These are phyloP conservation scores for Aspergillus piperis DNA, from an alignment of 2,329 filamentous ascomycete genomes.

Conservation along the genomic window DNA sequence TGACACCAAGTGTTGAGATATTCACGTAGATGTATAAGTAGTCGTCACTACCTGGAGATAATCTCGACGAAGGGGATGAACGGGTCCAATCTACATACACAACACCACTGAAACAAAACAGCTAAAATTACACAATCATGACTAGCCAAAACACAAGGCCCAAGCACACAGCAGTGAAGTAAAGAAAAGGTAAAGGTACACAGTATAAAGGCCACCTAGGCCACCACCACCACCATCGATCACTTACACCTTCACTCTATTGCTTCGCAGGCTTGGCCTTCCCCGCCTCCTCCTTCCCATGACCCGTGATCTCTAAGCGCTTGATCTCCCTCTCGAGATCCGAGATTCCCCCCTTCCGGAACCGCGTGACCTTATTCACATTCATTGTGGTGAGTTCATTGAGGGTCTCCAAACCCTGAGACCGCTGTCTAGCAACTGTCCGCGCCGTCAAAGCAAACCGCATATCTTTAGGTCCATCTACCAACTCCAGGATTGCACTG, in stretches of 20 bases:
- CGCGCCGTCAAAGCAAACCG: slow-evolving; percentile 92
- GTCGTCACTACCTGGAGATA: too few relatives aligned
- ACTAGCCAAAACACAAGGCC: slow-evolving; percentile 7
- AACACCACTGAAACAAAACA: slow-evolving; percentile 5
- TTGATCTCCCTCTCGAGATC: slow-evolving; percentile 65
- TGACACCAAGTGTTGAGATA: neutral
- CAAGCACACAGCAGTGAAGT: neutral
- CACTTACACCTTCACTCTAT: slow-evolving; percentile 1
- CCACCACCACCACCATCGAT: neutral
- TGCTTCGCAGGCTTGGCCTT: slow-evolving; percentile 22
- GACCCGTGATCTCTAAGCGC: slow-evolving; percentile 57
- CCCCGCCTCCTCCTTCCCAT: slow-evolving; percentile 24
- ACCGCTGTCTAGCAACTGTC: slow-evolving; percentile 66
- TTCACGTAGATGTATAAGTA: too few relatives aligned
- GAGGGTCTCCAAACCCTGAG: slow-evolving; percentile 57
- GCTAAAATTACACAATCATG: slow-evolving; percentile 23
- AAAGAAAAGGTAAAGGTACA: neutral
- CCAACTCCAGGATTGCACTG: slow-evolving; percentile 88
- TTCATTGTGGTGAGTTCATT: slow-evolving; percentile 76
- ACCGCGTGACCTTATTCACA: slow-evolving; percentile 78
- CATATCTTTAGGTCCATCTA: slow-evolving; percentile 92
- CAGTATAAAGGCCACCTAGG: neutral
- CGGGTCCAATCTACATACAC: neutral
- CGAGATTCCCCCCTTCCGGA: slow-evolving; percentile 65
- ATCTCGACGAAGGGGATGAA: neutral